These are phyloP conservation scores for Penicillium polonicum DNA, from an alignment of 2,329 filamentous ascomycete species.

Conservation along the genomic window DNA sequence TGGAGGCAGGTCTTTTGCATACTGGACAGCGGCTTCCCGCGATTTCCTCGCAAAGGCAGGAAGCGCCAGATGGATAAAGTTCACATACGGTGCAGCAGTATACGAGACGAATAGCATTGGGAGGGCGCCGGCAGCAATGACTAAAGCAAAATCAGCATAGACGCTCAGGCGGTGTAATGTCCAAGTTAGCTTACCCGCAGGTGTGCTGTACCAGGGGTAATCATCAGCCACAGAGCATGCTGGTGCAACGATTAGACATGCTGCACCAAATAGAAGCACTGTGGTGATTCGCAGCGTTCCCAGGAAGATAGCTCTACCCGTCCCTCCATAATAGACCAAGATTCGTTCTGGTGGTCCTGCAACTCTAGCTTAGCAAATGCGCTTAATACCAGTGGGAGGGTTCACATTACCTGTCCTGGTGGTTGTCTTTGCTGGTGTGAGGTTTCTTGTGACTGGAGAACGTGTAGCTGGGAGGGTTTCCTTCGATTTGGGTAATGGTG, in stretches of 20 bases:
- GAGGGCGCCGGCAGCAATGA: constrained; percentile 59
- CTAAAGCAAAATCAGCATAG: constrained; percentile 37
- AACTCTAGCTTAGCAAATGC: constrained; percentile 13
- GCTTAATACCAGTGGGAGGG: not conserved
- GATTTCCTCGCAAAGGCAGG: constrained; percentile 65
- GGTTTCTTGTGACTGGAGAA: constrained; percentile 9
- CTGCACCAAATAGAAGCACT: constrained; percentile 67
- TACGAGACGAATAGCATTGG: constrained; percentile 66
- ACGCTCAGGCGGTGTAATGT: not conserved
- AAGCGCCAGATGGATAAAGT: constrained; percentile 67
- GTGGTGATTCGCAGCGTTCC: constrained; percentile 70
- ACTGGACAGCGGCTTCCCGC: constrained; percentile 46
- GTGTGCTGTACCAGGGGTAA: constrained; percentile 43
- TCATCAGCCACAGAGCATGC: constrained; percentile 51
- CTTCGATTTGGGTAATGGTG: constrained; percentile 22
- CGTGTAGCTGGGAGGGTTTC: constrained; percentile 16
- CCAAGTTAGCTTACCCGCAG: constrained; percentile 37
- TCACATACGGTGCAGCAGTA: constrained; percentile 68
- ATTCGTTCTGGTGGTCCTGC: constrained; percentile 47
- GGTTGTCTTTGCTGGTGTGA: constrained; percentile 25
- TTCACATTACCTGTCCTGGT: constrained; percentile 29
- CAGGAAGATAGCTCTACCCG: constrained; percentile 63
- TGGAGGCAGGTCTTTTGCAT: constrained; percentile 45
- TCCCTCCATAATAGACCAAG: constrained; percentile 74
- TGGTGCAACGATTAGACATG: constrained; percentile 63